Conservation (phyloP, 2,329 filamentous ascomycete species). For the Trichoderma simmonsii region DNA sequence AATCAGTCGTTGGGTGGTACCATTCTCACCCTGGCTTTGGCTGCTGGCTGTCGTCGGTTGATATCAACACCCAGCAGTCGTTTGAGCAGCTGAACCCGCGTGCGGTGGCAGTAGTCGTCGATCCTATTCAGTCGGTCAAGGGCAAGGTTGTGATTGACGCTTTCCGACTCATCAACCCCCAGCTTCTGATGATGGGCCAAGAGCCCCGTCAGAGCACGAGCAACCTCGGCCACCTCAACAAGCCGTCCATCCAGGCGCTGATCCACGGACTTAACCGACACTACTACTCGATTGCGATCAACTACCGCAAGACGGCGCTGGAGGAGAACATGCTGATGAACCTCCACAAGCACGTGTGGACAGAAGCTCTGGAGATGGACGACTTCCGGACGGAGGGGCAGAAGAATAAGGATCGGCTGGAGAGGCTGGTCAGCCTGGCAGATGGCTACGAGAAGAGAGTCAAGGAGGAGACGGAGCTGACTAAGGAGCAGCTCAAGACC, state of each 20-base stretch:
- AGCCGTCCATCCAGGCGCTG: constrained; percentile 98
- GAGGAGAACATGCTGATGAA: constrained; percentile 99
- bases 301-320: constrained; percentile 94
- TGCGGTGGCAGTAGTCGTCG: constrained; percentile 95
- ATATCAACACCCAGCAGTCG: constrained; percentile 99
- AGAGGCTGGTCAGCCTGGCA: constrained; percentile 82
- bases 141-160: constrained; percentile 99
- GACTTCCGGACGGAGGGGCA: constrained; percentile 84
- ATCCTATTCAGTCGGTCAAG: constrained; percentile 98
- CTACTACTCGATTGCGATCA: constrained; percentile 98
- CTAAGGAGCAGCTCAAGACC: constrained; percentile 96
- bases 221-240: constrained; percentile 96
- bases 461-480: constrained; percentile 96
- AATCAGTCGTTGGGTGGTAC: constrained; percentile 98
- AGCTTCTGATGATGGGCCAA: constrained; percentile 96
- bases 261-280: constrained; percentile 98
- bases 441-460: constrained; percentile 99
- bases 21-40: constrained; percentile 99
- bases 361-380: constrained; percentile 93
- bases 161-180: constrained; percentile 96
- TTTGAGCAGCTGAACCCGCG: constrained; percentile 97
- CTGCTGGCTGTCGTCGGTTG: constrained; percentile 97
- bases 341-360: constrained; percentile 99
- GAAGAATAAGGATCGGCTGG: constrained; percentile 82
- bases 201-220: constrained; percentile 97